phyloP scores from a whole-genome alignment of 2,329 filamentous ascomycete species.

The Tolypocladium tropicale region DNA sequence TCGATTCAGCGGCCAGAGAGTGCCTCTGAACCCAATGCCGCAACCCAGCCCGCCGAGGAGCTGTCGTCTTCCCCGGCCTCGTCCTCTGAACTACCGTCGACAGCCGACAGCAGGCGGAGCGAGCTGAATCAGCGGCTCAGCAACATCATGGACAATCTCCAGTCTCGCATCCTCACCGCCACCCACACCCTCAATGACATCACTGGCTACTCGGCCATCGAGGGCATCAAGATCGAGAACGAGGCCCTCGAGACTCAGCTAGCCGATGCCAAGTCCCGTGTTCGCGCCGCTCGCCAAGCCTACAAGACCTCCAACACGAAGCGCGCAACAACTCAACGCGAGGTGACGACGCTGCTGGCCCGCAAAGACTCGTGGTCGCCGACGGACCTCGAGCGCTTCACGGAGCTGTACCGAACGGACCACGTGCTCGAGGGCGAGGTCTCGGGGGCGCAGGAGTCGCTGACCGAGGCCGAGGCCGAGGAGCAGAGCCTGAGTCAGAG shows the following conservation, averaged over 20 bases:
- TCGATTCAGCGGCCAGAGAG: background rate
- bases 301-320: constrained; percentile 79
- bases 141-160: constrained; percentile 74
- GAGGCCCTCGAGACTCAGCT: constrained; percentile 52
- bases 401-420: constrained; percentile 80
- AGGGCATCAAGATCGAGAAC: constrained; percentile 73
- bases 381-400: constrained; percentile 86
- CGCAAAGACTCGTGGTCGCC: constrained; percentile 90
- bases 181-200: constrained; percentile 86
- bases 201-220: constrained; percentile 89
- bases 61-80: background rate
- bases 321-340: constrained; percentile 82
- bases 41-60: background rate
- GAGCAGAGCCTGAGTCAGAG: constrained; percentile 67
- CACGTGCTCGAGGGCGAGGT: constrained; percentile 88
- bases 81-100: constrained; percentile 18
- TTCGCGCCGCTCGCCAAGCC: constrained; percentile 60
- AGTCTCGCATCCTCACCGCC: constrained; percentile 74
- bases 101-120: constrained; percentile 21
- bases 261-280: constrained; percentile 47
- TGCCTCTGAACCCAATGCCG: background rate
- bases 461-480: constrained; percentile 67
- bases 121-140: constrained; percentile 23
- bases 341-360: constrained; percentile 88
- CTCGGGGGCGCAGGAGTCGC: constrained; percentile 55